Base-by-base conservation (phyloP, 192 early-diverging fungal genomes). In the Chytriomyces sp. region DNA sequence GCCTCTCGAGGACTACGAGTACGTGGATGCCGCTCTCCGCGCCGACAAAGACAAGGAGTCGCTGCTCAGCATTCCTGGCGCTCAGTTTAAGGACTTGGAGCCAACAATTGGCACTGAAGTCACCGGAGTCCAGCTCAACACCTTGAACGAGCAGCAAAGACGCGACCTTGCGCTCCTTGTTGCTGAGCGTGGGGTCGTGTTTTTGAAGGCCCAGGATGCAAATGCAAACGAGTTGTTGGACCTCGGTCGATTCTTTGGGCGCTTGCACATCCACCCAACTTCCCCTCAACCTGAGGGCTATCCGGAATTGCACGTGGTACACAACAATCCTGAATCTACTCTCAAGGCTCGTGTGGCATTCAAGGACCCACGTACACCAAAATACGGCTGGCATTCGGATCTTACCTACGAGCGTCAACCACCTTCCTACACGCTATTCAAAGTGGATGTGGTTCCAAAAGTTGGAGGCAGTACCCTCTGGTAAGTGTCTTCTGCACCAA, bases 131-230 rank as follows among this genome's bases (percentile, higher is more conserved):
- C 87, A 89, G 43, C 26, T 69, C 18, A 45, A 45, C 5, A 4
- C 89, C 59, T 77, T 91, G 73, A 88, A 82, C 26, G 88, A 87
- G 6, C 83, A 90, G 76, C 89, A 91, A 64, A 72, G 85, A 50
- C 85, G 89, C 46, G 88, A 91, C 63, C 81, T 92, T 20, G 89
- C 88, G 8, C 80, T 87, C 18, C 71, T 91, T 24, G 84, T 90
- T 59, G 81, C 90, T 24, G 84, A 92, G 66, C 83, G 91, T 50
- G 90, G 89, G 90, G 90, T 92, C 18, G 90, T 92, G 11, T 91
- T 89, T 66, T 89, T 92, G 79, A 79, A 89, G 7, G 85, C 90
- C 53, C 91, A 91, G 77, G 87, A 90, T 50, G 64, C 91, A 35
- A 82, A 81, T 26, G 66, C 77, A 24, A 82, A 91, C 53, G 83